Base-by-base conservation (phyloP, 768 basidiomycete genomes). In the Boletus fagicola region DNA sequence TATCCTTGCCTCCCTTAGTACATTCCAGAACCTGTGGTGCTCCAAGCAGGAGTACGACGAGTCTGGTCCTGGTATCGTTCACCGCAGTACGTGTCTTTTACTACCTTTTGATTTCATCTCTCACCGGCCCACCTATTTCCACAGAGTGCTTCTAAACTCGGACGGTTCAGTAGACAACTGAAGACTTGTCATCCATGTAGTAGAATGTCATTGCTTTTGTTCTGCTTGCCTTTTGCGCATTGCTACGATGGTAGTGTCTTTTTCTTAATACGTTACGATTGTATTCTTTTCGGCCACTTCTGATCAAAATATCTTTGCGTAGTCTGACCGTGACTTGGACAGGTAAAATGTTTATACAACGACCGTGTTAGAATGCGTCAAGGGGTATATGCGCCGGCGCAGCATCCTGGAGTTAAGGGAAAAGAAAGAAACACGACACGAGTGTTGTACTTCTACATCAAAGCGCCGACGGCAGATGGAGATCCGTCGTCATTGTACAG, bases 21-120 rank as follows among this genome's bases (percentile, higher is more conserved):
- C 94, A 65, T 96, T 96, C 94, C 94, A 96, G 80, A 94, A 94
- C 72, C 78, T 95, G 76, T 97, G 94, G 93, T 88, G 88, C 76
- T 86, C 87, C 57, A 92, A 92, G 76, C 90, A 92, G 68, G 93
- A 94, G 78, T 94, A 94, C 76, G 92, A 94, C 72, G 92, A 91
- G 73, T 82, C 81, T 54, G 88, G 88, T 46, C 88, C 88, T 60
- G 85, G 82, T 56, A 90, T 90, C 60, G 86, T 89, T 63, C 88
- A 90, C 67, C 88, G 87, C 79, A 88, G 84, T 85, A 71, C 59
- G 82, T 80, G 22, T 50, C 20, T 28, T 51, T 45, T n/a, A 3
- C 9, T 31, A 20, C 10, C 4, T n/a, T 3, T 0, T 11, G 11
- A 30, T 45, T 4, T 9, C 30, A 12, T 26, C 18, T 57, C 53